Evolutionary conservation across 1,284 basidiomycete species (phyloP).

Genomic region (Ustilago curta): DNA sequence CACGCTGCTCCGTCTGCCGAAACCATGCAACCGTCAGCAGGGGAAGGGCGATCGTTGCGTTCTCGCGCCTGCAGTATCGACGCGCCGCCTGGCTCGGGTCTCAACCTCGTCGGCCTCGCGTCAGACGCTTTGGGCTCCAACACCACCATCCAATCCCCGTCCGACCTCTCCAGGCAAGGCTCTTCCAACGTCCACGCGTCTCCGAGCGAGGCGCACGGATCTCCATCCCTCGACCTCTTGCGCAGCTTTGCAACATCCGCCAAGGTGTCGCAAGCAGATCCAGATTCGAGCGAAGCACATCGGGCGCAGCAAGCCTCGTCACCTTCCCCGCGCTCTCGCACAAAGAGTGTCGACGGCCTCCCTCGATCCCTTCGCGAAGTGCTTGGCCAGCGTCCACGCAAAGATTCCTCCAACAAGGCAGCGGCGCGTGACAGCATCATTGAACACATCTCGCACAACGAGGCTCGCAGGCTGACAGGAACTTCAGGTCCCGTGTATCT

Average conservation of each 20-base stretch:
- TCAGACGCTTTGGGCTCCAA: constrained; percentile 15
- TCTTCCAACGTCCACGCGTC: background rate
- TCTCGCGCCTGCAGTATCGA: constrained; percentile 1
- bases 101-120: constrained; percentile 20
- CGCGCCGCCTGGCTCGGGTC: constrained; percentile 3
- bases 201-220: constrained; percentile 15
- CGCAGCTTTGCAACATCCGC: constrained; percentile 16
- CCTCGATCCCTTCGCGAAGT: constrained; percentile 28
- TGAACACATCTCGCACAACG: constrained; percentile 41
- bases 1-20: constrained; percentile 1
- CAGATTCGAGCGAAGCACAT: background rate
- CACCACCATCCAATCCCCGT: background rate
- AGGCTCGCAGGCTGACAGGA: constrained; percentile 33
- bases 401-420: constrained; percentile 9
- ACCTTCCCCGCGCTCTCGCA: constrained; percentile 20
- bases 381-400: constrained; percentile 22
- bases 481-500: constrained; percentile 26
- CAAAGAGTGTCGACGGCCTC: constrained; percentile 38
- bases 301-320: constrained; percentile 6
- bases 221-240: constrained; percentile 31
- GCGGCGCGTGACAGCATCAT: constrained; percentile 34
- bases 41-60: background rate
- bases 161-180: background rate
- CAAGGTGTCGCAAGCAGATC: background rate
- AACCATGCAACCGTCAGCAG: background rate